These are phyloP conservation scores for Selenicereus undatus DNA, from an alignment of 148 eudicot species.

Conservation along the genomic window DNA sequence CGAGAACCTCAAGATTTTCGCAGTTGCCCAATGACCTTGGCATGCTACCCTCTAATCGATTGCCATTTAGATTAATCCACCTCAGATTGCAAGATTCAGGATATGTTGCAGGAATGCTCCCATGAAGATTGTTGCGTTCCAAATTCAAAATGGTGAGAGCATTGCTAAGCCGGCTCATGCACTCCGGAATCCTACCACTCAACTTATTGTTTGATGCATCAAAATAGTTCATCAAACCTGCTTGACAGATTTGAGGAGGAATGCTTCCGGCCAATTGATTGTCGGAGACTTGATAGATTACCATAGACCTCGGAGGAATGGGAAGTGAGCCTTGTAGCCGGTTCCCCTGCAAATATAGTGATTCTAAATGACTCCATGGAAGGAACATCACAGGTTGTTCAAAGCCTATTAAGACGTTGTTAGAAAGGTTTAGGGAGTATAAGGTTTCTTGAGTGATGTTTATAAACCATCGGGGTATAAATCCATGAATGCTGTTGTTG, in stretches of 20 bases:
- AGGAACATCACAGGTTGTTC: background rate
- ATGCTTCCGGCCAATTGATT: constrained; percentile 20
- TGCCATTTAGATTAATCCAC: constrained; percentile 6
- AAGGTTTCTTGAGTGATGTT: constrained; percentile 2
- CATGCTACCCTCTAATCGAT: constrained; percentile 13
- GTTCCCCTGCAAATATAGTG: constrained; percentile 9
- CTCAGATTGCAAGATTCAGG: background rate
- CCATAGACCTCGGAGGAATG: background rate
- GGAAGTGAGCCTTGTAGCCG: constrained; percentile 8
- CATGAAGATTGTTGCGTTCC: constrained; percentile 22
- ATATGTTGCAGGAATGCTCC: constrained; percentile 1
- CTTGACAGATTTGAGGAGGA: constrained; percentile 16
- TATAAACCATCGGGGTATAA: too few relatives aligned
- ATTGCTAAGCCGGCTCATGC: constrained; percentile 15
- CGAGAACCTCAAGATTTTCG: background rate
- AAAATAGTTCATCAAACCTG: constrained; percentile 5
- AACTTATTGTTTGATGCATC: constrained; percentile 22
- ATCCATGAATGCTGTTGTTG: too few relatives aligned
- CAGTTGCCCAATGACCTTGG: constrained; percentile 19
- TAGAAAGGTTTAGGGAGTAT: background rate
- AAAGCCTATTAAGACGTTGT: constrained; percentile 1
- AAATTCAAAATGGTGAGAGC: constrained; percentile 18
- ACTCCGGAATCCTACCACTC: constrained; percentile 22
- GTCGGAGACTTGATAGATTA: background rate
- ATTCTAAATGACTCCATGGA: constrained; percentile 14